Evolutionary conservation across 2,329 filamentous ascomycete species (phyloP).

Genomic region (Leptographium radiaticola): DNA sequence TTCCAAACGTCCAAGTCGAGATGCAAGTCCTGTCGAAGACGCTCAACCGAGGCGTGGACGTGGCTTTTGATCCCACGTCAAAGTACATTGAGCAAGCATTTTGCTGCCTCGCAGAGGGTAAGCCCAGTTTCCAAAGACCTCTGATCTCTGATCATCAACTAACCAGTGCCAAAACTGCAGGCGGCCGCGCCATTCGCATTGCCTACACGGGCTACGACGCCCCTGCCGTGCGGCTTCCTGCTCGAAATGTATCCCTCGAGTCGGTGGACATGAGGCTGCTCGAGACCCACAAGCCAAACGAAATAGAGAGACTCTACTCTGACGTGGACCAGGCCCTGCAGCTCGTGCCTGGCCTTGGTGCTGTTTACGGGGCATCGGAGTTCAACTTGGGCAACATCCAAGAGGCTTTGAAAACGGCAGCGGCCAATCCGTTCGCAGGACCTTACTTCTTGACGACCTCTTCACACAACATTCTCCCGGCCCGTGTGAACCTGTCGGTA

Average conservation of each 20-base stretch:
- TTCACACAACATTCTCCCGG: not conserved
- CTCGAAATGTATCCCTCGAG: conserved; percentile 12
- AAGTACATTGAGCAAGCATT: conserved; percentile 17
- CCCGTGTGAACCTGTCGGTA: conserved; percentile 1
- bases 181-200: conserved; percentile 10
- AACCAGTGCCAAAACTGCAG: not conserved
- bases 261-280: conserved; percentile 13
- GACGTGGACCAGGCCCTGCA: conserved; percentile 5
- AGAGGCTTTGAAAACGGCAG: not conserved
- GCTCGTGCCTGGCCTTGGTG: not conserved
- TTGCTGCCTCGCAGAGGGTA: conserved; percentile 18
- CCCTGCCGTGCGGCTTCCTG: not conserved
- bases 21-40: conserved; percentile 20
- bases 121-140: not conserved
- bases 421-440: not conserved
- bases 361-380: not conserved
- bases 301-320: conserved; percentile 4
- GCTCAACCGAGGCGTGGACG: conserved; percentile 22
- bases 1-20: not conserved
- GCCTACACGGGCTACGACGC: not conserved
- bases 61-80: conserved; percentile 33
- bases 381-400: conserved; percentile 6
- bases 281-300: not conserved
- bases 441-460: conserved; percentile 1
- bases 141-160: not conserved